These are phyloP conservation scores for Parafenestella ontariensis DNA, from an alignment of 2,329 filamentous ascomycete species.

Conservation along the genomic window DNA sequence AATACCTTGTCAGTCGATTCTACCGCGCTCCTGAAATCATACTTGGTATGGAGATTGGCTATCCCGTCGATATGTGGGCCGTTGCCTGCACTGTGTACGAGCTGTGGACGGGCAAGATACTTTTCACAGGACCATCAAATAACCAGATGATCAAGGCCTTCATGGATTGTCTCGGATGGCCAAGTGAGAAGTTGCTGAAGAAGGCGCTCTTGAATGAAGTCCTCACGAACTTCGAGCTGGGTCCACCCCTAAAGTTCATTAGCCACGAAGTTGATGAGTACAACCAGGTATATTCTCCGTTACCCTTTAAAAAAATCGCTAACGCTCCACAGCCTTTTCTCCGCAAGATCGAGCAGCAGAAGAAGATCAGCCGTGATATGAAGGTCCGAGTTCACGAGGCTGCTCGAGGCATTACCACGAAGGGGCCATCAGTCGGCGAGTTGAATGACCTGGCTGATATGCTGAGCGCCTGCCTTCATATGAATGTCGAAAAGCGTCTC, in stretches of 20 bases:
- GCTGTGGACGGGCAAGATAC: slow-evolving; percentile 94
- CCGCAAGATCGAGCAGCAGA: slow-evolving; percentile 68
- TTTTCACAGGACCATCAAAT: slow-evolving; percentile 94
- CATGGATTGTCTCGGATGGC: slow-evolving; percentile 93
- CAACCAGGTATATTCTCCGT: slow-evolving; percentile 33
- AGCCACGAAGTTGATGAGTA: slow-evolving; percentile 72
- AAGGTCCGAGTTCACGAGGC: slow-evolving; percentile 78
- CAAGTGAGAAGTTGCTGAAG: slow-evolving; percentile 87
- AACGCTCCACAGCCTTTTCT: slow-evolving; percentile 64
- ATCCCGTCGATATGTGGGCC: slow-evolving; percentile 96
- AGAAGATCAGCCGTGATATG: slow-evolving; percentile 72
- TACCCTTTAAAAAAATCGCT: slow-evolving; percentile 4
- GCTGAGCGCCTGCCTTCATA: slow-evolving; percentile 82
- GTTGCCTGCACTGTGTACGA: slow-evolving; percentile 97
- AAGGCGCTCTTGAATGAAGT: slow-evolving; percentile 71
- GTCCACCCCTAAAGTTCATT: slow-evolving; percentile 78
- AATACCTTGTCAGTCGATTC: slow-evolving; percentile 95
- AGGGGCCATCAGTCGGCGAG: slow-evolving; percentile 70
- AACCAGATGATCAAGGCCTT: slow-evolving; percentile 98
- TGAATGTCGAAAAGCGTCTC: slow-evolving; percentile 93
- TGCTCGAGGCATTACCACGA: slow-evolving; percentile 74
- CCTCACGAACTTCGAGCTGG: slow-evolving; percentile 68
- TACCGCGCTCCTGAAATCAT: slow-evolving; percentile 98
- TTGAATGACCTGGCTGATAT: slow-evolving; percentile 85
- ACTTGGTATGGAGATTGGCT: slow-evolving; percentile 93